A percentile compares a stretch with the other conserved stretches of the same genome.
These are phyloP conservation scores for Emmonsiellopsis sp. DNA, from an alignment of 2,329 filamentous ascomycete genomes.

Conservation along the genomic window DNA sequence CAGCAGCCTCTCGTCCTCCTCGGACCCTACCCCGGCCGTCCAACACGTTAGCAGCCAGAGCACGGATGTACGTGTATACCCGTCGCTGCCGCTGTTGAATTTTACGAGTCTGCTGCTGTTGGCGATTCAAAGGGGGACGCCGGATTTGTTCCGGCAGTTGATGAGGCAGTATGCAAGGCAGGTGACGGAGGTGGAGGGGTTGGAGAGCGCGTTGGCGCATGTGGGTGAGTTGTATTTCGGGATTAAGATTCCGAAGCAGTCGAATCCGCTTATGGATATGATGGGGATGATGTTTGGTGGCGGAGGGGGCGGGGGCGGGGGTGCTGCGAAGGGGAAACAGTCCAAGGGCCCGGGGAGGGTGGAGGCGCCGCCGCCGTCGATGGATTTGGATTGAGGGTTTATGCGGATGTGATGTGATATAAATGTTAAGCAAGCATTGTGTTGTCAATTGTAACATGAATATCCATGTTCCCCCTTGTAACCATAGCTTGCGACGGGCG, in stretches of 20 bases:
- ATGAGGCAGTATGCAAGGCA: conserved; percentile 71
- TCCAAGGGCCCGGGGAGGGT: conserved; percentile 35
- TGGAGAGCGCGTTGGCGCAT: conserved; percentile 74
- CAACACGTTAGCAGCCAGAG: conserved; percentile 71
- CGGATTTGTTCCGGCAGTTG: conserved; percentile 72
- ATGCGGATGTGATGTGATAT: background rate
- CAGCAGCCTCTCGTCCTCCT: conserved; percentile 46
- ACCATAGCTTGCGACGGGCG: background rate
- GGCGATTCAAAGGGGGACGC: conserved; percentile 68
- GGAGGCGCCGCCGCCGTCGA: conserved; percentile 35
- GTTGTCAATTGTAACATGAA: background rate
- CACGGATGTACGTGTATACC: conserved; percentile 73
- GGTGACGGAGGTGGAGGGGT: conserved; percentile 66
- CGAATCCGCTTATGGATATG: conserved; percentile 94
- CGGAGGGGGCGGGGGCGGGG: conserved; percentile 47
- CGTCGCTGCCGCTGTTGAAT: conserved; percentile 86
- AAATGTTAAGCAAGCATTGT: background rate
- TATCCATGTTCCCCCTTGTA: background rate
- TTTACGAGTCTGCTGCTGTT: conserved; percentile 80
- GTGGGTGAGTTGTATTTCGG: conserved; percentile 96
- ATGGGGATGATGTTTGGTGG: conserved; percentile 92
- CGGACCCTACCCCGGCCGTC: conserved; percentile 56
- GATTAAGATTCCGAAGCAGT: conserved; percentile 78
- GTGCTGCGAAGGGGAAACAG: conserved; percentile 28
- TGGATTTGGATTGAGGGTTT: conserved; percentile 35